Conservation (phyloP, 345 rosid species). For the Erucastrum elatum region DNA sequence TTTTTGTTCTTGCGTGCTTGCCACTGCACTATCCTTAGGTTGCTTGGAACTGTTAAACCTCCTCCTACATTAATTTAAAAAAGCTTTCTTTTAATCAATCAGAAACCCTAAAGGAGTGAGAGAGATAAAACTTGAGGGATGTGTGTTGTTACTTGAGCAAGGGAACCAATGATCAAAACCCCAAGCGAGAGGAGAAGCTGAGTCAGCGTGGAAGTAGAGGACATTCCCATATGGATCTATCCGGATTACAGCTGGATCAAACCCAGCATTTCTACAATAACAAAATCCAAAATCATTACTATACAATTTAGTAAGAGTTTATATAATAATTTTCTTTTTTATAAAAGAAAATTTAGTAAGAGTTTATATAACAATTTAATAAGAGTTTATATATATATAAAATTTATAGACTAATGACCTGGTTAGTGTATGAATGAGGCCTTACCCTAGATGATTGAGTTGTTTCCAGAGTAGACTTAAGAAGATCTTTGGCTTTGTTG, state of each 20-base stretch:
- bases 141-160: conserved; percentile 58
- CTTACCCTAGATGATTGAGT: conserved; percentile 83
- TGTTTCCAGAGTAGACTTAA: conserved; percentile 87
- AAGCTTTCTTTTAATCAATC: neutral
- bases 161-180: conserved; percentile 96
- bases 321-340: too few species aligned
- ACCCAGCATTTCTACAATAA: conserved; percentile 83
- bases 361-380: too few species aligned
- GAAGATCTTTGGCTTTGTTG: conserved; percentile 67
- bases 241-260: conserved; percentile 83
- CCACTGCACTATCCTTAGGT: conserved; percentile 87
- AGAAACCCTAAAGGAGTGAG: neutral
- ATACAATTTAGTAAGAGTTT: neutral
- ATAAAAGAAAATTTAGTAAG: too few species aligned
- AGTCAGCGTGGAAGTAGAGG: conserved; percentile 84
- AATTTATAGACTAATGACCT: too few species aligned
- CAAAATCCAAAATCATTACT: conserved; percentile 7
- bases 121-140: neutral
- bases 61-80: conserved; percentile 64
- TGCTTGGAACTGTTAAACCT: conserved; percentile 90
- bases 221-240: conserved; percentile 92
- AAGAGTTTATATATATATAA: too few species aligned
- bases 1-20: conserved; percentile 87
- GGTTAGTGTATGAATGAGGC: neutral
- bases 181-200: conserved; percentile 98